Percentiles rank a stretch among this genome's conserved stretches.
Conservation (phyloP, 768 basidiomycete genomes). For the Kwoniella dejecticola region DNA sequence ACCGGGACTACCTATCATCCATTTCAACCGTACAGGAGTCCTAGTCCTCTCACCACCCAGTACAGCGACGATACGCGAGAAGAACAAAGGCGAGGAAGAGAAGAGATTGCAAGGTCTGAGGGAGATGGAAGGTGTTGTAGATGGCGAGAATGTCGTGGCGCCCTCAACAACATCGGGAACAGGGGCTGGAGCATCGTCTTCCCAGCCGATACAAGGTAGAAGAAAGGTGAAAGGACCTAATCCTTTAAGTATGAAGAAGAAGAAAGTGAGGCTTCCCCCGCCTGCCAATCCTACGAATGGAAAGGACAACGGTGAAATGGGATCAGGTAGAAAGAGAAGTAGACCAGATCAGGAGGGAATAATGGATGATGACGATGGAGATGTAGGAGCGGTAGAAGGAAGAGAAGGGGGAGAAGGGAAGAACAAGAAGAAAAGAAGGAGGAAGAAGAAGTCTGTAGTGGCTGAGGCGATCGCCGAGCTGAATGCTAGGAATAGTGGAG, state of each 20-base stretch:
- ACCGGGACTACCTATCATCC: conserved; percentile 84
- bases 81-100: conserved; percentile 69
- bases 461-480: conserved; percentile 37
- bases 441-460: conserved; percentile 40
- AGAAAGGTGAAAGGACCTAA: conserved; percentile 82
- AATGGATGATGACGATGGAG: background rate
- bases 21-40: conserved; percentile 81
- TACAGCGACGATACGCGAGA: conserved; percentile 70
- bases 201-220: conserved; percentile 1
- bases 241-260: conserved; percentile 90
- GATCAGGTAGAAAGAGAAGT: conserved; percentile 14
- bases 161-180: background rate
- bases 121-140: conserved; percentile 26
- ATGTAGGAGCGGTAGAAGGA: background rate
- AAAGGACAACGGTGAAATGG: conserved; percentile 4
- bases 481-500: conserved; percentile 22
- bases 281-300: background rate
- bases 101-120: conserved; percentile 47
- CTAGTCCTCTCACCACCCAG: conserved; percentile 91
- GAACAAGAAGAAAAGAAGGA: conserved; percentile 45
- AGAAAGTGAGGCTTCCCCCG: conserved; percentile 59
- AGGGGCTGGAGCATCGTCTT: background rate
- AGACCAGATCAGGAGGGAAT: conserved; percentile 20
- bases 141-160: conserved; percentile 38
- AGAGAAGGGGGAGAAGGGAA: too few relatives aligned